These are phyloP conservation scores for Syzygium oleosum DNA, from an alignment of 345 rosid genomes.

Conservation along the genomic window DNA sequence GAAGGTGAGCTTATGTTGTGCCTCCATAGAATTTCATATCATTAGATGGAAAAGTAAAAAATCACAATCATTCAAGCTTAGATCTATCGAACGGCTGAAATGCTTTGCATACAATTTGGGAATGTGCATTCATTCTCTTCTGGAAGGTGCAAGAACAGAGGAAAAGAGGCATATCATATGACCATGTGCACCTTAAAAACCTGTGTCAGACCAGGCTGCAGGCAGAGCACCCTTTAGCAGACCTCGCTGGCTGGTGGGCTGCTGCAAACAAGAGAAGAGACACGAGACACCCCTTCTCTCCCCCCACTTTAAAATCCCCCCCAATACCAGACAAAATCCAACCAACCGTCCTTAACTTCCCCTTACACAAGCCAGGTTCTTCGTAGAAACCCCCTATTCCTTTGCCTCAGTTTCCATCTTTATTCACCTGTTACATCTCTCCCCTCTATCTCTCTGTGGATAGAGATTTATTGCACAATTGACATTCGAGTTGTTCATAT, in stretches of 20 bases:
- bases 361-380: slow-evolving; percentile 16
- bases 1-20: not conserved
- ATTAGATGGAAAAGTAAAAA: not conserved
- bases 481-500: not conserved
- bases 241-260: not conserved
- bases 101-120: not conserved
- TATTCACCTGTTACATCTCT: not conserved
- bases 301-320: not conserved
- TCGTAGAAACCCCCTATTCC: slow-evolving; percentile 10
- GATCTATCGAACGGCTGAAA: not conserved
- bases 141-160: not conserved
- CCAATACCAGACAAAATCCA: not conserved
- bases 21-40: not conserved
- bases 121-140: not conserved
- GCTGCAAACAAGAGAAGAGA: not conserved
- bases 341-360: slow-evolving; percentile 10
- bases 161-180: not conserved
- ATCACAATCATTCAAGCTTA: not conserved
- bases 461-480: not conserved
- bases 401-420: slow-evolving; percentile 6
- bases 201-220: not conserved
- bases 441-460: not conserved
- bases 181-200: not conserved
- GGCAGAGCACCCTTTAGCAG: not conserved
- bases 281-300: not conserved